Evolutionary conservation across 805 yeast genomes (phyloP), one percentile per base, ranked within the genome.

Genomic region (Suhomyces kilbournensis): DNA sequence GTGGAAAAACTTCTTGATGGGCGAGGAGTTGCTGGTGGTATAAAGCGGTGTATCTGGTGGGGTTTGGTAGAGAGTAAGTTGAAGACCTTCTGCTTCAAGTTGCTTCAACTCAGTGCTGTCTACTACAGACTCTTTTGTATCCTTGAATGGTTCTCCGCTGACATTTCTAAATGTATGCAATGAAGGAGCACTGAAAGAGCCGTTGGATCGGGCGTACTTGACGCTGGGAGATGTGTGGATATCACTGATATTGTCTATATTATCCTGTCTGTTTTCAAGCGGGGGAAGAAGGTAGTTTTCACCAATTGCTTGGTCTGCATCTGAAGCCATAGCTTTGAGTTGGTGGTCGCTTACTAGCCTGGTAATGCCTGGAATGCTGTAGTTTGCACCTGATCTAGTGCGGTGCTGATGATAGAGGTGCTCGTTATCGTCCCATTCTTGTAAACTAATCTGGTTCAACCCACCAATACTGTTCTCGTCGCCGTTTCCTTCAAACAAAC

Each of bases 131-230:
- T 39, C 44, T 19, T 19, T 14, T 43, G 19, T 15, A 6, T 44
- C 47, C 15, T 19, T 38, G 42, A 14, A 23, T 35, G 20, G 22
- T 8, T 44, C 28, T 30, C 32, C 30, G 34, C 51, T 54, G 15
- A 54, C 46, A 40, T 69, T 60, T 42, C 77, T 62, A 55, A 63
- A 72, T 3, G 77, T 72, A 52, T 72, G 74, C 44, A 73, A 62
- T 3, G 78, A 72, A 8, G 78, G 78, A 3, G 77, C 78, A 57
- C 75, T 68, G 45, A 58, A 58, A 2, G 75, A 67, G 19, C 71
- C 47, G 52, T 57, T 60, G 67, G 48, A 46, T 12, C 15, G 14
- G 9, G 14, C 50, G 15, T 34, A 22, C 23, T 32, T 26, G 46
- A 30, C 17, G 25, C 49, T 42, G 22, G 48, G 28, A 28, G 54